Evolutionary conservation across 371 early-diverging fungal species (phyloP), one percentile per base, ranked within the genome.

Genomic region (Fennellomyces sp.): DNA sequence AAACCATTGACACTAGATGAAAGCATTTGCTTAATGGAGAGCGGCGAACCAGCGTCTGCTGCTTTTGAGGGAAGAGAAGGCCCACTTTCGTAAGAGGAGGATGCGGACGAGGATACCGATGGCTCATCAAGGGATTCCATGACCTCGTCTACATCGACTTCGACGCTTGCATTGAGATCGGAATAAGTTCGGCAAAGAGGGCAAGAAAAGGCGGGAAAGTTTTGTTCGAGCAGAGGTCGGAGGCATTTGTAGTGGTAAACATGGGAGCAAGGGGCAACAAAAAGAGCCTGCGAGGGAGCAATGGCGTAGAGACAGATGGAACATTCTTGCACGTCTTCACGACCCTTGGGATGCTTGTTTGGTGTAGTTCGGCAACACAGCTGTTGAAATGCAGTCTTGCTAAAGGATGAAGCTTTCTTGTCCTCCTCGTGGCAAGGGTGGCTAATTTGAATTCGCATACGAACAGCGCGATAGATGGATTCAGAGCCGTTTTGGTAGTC

Each of bases 231-330:
- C 11, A 76, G 42, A 5, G 91, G 87, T 35, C 87, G 83, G 56
- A 96, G 85, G 73, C 98, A 97, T 72, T 94, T 91, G 81, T 90
- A 97, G 69, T 97, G 98, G 75, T 91, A 97, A 56, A 94, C 90
- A 67, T 97, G 98, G 17, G 95, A 94, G 70, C 98, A 97, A 0
- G 98, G 97, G 2, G 98, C 91, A 29, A 97, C 84, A 69, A 97
- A 97, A 51, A 97, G 85, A 13, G 97, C 95, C 75, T 97, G 97
- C 75, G 89, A 91, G 15, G 95, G 94, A 2, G 88, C 90, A 62
- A 97, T 93, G 48, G 91, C 83, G 68, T 91, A 93, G 47, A 97
- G 83, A 78, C 99, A 98, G 63, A 98, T 98, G 74, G 97, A 97
- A 75, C 99, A 98, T 69, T 98, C 99, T 63, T 79, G 83, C 27